Evolutionary conservation across 1,139 yeast genomes (phyloP).

Genomic region (Meyerozyma sp.): DNA sequence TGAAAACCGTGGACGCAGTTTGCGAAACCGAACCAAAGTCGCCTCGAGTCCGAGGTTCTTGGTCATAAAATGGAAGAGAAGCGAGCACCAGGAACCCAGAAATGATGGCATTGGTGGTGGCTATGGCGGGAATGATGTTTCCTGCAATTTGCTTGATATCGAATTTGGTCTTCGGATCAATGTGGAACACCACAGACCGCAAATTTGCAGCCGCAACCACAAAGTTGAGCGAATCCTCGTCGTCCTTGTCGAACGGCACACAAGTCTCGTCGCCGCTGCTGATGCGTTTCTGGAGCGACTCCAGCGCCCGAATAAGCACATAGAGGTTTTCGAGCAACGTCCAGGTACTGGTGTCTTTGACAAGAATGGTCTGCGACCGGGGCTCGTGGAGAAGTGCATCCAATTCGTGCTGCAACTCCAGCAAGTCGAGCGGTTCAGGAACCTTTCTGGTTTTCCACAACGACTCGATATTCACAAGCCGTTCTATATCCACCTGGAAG

Average conservation of each 20-base stretch:
- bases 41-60: background rate
- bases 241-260: constrained; percentile 89
- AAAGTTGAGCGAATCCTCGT: constrained; percentile 81
- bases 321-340: constrained; percentile 55
- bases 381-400: constrained; percentile 9
- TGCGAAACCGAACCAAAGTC: constrained; percentile 8
- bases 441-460: constrained; percentile 70
- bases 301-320: constrained; percentile 50
- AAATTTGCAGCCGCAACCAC: constrained; percentile 86
- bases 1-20: constrained; percentile 50
- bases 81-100: constrained; percentile 67
- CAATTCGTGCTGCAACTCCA: constrained; percentile 13
- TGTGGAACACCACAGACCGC: constrained; percentile 67
- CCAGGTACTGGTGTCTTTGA: constrained; percentile 63
- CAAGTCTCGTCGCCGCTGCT: constrained; percentile 33
- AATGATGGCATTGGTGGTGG: constrained; percentile 93
- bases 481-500: constrained; percentile 67
- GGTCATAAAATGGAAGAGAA: background rate
- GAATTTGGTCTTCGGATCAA: constrained; percentile 72
- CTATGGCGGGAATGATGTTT: constrained; percentile 96
- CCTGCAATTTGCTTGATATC: constrained; percentile 95
- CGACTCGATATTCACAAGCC: constrained; percentile 65
- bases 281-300: constrained; percentile 47
- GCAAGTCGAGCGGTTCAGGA: constrained; percentile 57
- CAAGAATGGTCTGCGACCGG: constrained; percentile 16